Conservation (phyloP, 129 eudicot genomes). For the Artemisia argyi region DNA sequence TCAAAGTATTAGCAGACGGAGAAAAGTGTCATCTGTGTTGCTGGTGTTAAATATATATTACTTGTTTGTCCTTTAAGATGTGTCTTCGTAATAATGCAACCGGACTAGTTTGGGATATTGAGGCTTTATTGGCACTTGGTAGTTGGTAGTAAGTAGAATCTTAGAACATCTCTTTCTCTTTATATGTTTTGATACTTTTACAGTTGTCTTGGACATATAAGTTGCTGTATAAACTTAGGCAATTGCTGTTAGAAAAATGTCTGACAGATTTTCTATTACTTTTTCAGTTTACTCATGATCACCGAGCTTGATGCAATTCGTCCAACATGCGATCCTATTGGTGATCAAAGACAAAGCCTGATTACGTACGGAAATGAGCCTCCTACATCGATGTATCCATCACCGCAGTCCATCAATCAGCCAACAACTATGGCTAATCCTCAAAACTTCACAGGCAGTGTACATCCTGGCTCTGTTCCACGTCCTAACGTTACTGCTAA, state of each 20-base stretch:
- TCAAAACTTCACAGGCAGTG: constrained; percentile 27
- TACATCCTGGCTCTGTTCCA: constrained; percentile 32
- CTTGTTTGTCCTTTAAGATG: too few relatives aligned
- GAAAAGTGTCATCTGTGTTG: too few relatives aligned
- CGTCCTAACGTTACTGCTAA: constrained; percentile 36
- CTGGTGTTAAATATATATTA: too few relatives aligned
- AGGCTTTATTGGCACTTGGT: too few relatives aligned
- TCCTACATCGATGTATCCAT: constrained; percentile 34
- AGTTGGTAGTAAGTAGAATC: too few relatives aligned
- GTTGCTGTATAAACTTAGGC: background rate
- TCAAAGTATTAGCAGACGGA: too few relatives aligned
- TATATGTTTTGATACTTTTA: background rate
- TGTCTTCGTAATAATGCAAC: too few relatives aligned
- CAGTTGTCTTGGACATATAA: constrained; percentile 2
- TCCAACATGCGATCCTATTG: constrained; percentile 55
- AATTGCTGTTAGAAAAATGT: background rate
- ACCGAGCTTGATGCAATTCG: constrained; percentile 46
- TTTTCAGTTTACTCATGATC: constrained; percentile 53
- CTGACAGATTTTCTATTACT: constrained; percentile 17
- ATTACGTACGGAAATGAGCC: constrained; percentile 27
- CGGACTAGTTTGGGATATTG: background rate
- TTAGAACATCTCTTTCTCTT: background rate
- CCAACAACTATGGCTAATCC: constrained; percentile 33
- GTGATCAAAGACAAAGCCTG: constrained; percentile 49
- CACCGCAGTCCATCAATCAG: constrained; percentile 49